Base-by-base conservation (phyloP, 1,139 yeast species). In the Scheffersomyces parashehatae region DNA sequence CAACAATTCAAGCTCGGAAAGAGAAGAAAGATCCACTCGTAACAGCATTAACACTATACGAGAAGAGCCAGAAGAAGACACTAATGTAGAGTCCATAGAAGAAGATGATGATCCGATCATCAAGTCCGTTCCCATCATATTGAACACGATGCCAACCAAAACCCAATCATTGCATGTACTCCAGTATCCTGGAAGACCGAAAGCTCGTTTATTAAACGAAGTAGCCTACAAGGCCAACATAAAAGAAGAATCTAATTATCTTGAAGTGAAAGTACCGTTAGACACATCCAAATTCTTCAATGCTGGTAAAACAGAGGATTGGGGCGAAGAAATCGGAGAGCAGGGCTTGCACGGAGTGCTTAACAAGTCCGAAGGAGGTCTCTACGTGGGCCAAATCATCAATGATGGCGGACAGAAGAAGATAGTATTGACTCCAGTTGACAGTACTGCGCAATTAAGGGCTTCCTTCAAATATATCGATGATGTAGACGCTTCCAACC, bases 381-480 rank as follows among this genome's bases (percentile, higher is more conserved):
- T 68, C 14, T 74, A 72, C 43, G 72, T 65, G 6, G 77, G 68
- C 3, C 61, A 64, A 43, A 54, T 71, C 3, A 53, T 62, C 2
- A 56, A 54, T 3, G 60, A 58, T 4, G 62, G 54, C 11, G 51
- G 52, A 5, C 41, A 37, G 12, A 60, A 54, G 38, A 81, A 77
- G 52, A 60, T 90, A 12, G 83, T 87, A 39, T 63, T 91, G 48
- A 66, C 81, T 1, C 89, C 95, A 0, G 72, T 90, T 2, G 78
- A 81, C 39, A 75, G 83, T 20, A 80, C 88, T 0, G 81, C 86
- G 0, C 98, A 91, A 63, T 63, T 93, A 50, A 76, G 97, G 55
- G 95, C 98, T 1, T 79, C 80, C 49, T 89, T 93, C 67, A 79
- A 77, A 51, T 88, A 90, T 59, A 81, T 90, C 41, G 95, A 87